A percentile compares a stretch with the other conserved stretches of the same genome.
phyloP scores from a whole-genome alignment of 352 stramenopile species.

The Phytophthora hibernalis region DNA sequence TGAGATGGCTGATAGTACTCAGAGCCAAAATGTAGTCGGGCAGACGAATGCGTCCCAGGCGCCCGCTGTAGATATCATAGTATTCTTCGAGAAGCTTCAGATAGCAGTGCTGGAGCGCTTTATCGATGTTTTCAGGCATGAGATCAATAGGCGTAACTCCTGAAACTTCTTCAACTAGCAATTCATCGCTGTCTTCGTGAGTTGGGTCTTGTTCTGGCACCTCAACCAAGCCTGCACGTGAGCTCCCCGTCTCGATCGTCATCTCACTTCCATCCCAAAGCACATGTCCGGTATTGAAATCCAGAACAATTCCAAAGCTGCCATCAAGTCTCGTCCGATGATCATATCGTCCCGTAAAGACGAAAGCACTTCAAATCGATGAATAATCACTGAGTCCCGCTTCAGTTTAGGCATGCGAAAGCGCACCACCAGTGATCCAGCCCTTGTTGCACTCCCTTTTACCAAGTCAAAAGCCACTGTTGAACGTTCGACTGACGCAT shows the following conservation, averaged over 20 bases:
- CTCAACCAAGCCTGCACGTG: no score
- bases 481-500: background rate
- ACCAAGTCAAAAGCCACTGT: slow-evolving; percentile 10
- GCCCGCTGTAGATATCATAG: background rate
- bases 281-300: background rate
- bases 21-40: no score
- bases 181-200: background rate
- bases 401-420: slow-evolving; percentile 12
- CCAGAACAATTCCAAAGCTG: slow-evolving; percentile 4
- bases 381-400: slow-evolving; percentile 14
- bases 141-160: background rate
- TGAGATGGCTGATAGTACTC: no score
- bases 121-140: background rate
- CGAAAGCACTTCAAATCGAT: slow-evolving; percentile 8
- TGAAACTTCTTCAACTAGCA: background rate
- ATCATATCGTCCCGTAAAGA: background rate
- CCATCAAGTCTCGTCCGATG: background rate
- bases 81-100: slow-evolving; percentile 11
- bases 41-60: background rate
- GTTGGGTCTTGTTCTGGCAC: no score
- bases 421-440: background rate
- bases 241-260: background rate
- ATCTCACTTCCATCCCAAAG: slow-evolving; percentile 3
- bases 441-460: background rate
- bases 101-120: slow-evolving; percentile 9